phyloP scores from a whole-genome alignment of 345 rosid genomes.

The Cardiospermum halicacabum region DNA sequence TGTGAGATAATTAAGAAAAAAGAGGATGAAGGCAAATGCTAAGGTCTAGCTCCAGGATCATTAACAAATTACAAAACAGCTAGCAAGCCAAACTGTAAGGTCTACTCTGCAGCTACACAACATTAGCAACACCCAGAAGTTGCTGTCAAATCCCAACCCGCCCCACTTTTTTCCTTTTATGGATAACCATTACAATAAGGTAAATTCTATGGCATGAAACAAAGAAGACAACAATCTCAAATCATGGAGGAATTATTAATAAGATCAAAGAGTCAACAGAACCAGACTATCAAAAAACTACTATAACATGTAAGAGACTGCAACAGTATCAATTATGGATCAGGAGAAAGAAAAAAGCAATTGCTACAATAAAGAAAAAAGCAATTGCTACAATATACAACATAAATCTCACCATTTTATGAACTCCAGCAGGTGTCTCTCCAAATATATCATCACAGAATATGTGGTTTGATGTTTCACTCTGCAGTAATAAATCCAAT shows the following conservation, averaged over 20 bases:
- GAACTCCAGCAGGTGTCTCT: conserved; percentile 77
- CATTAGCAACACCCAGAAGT: no score
- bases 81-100: not conserved
- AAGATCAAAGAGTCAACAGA: not conserved
- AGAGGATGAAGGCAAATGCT: no score
- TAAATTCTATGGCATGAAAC: not conserved
- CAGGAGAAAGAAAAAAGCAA: not conserved
- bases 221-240: not conserved
- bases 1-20: not conserved
- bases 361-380: not conserved
- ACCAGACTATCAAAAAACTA: not conserved
- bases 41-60: no score
- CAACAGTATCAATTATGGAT: not conserved
- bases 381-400: not conserved
- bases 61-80: no score
- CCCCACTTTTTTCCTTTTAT: no score
- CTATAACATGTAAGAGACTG: not conserved
- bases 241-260: not conserved
- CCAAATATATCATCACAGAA: conserved; percentile 94
- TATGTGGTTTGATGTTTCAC: conserved; percentile 76
- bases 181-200: not conserved
- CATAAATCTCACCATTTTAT: conserved; percentile 44
- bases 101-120: not conserved
- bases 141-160: no score
- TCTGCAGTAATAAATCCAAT: conserved; percentile 43